Evolutionary conservation across 2,329 filamentous ascomycete species (phyloP), one percentile per base, ranked within the genome.

Genomic region (Diaporthe batatas): DNA sequence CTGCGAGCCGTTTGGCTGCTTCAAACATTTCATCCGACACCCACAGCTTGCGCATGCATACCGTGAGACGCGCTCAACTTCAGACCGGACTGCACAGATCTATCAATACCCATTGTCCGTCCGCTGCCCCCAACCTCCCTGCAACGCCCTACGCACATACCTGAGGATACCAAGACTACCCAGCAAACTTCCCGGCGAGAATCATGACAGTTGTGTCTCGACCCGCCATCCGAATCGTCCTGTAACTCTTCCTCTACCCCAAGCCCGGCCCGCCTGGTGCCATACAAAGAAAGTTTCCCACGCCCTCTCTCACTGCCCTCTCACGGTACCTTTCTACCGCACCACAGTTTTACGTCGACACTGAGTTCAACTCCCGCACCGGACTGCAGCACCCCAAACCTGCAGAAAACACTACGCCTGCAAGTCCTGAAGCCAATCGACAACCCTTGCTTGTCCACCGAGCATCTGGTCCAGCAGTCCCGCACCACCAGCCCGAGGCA

Each of bases 1-100:
- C 78, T 79, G 77, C 73, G 76, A 81, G 80, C 79, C 80, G 80
- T 81, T 81, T 81, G 80, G 80, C 77, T 78, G 75, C 65, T 67
- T 76, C 73, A 76, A 75, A 78, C 78, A 77, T 75, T 74, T 75
- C 76, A 76, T 76, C 77, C 68, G 71, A 53, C 55, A 67, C 69
- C 47, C 62, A 73, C 68, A 64, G 44, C 64, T 69, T 36, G 34
- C 65, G 54, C 59, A 59, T 68, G 65, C 70, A 72, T 44, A 49
- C 71, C 54, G 71, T 68, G 71, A 72, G 44, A 69, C 64, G 71
- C 18, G 21, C 25, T 29, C 68, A 32, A 70, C 55, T 59, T 70
- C 68, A 70, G 57, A 70, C 68, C 55, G 55, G 68, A 62, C 39
- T 62, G 44, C 68, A 70, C 54, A 70, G 68, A 42, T 51, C 53